Percentiles rank a stretch among this genome's conserved stretches.
phyloP scores from a whole-genome alignment of 345 rosid genomes.

The Gossypium rotundifolium region DNA sequence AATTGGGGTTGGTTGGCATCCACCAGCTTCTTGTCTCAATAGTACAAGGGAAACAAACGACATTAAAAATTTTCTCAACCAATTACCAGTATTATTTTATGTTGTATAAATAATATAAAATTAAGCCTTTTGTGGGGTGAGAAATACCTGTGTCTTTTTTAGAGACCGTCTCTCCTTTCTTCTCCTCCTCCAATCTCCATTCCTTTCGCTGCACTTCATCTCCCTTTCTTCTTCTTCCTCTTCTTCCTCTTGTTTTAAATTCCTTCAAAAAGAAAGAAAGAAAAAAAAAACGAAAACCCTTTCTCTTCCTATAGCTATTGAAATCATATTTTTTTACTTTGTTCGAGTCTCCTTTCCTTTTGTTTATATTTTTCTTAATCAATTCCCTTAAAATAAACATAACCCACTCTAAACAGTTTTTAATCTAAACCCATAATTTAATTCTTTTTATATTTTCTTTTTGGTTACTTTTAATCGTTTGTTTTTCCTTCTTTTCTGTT shows the following conservation, averaged over 20 bases:
- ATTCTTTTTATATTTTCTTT: not conserved
- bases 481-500: conserved; percentile 16
- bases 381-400: conserved; percentile 7
- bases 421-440: conserved; percentile 14
- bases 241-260: not conserved
- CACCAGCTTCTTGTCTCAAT: not conserved
- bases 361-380: conserved; percentile 13
- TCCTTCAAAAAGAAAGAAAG: not conserved
- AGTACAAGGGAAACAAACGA: not conserved
- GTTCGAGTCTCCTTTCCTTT: conserved; percentile 7
- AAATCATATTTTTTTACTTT: conserved; percentile 6
- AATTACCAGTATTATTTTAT: not conserved
- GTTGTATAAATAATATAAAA: conserved; percentile 1
- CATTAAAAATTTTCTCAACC: not conserved
- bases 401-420: conserved; percentile 10
- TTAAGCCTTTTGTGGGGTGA: conserved; percentile 21
- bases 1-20: not conserved
- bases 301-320: not conserved
- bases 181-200: not conserved
- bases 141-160: conserved; percentile 9
- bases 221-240: not conserved
- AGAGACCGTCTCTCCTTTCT: not conserved
- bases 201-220: conserved; percentile 14
- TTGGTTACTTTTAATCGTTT: conserved; percentile 10
- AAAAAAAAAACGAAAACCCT: not conserved